Conservation (phyloP, 805 yeast genomes). For the Spathaspora hagerdaliae region DNA sequence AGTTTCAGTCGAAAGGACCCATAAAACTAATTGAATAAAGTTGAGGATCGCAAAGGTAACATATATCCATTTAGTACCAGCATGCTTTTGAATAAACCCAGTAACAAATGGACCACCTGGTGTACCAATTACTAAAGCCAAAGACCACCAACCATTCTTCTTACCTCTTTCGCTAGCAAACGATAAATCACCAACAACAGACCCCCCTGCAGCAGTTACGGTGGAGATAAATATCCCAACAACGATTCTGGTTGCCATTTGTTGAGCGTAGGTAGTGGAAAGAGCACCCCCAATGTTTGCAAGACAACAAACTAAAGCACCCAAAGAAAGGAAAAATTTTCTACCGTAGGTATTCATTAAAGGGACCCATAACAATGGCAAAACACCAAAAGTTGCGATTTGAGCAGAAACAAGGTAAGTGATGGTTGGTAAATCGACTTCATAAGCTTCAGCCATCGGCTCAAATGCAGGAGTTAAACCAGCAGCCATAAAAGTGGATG, state of each 20-base stretch:
- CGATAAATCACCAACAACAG: conserved; percentile 11
- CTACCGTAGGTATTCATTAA: conserved; percentile 14
- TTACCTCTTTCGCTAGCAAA: conserved; percentile 13
- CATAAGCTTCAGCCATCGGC: conserved; percentile 7
- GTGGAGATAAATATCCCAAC: conserved; percentile 10
- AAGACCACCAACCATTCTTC: conserved; percentile 15
- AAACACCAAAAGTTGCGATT: conserved; percentile 11
- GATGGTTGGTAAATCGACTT: conserved; percentile 7
- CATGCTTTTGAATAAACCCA: conserved; percentile 10
- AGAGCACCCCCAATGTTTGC: conserved; percentile 12
- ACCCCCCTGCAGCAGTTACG: conserved; percentile 11
- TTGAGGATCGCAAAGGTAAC: conserved; percentile 12
- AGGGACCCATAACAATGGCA: conserved; percentile 15
- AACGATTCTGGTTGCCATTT: conserved; percentile 11
- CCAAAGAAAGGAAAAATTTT: conserved; percentile 6
- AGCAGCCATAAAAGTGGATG: conserved; percentile 15
- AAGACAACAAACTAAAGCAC: conserved; percentile 8
- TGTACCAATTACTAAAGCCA: conserved; percentile 12
- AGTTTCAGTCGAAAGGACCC: conserved; percentile 9
- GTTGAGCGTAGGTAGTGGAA: conserved; percentile 8
- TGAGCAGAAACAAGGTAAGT: conserved; percentile 13
- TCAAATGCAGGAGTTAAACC: conserved; percentile 14
- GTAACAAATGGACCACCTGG: conserved; percentile 13
- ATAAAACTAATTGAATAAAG: conserved; percentile 8
- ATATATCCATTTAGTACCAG: conserved; percentile 9